phyloP scores from a whole-genome alignment of 441 rosid species.

The Isatis lusitanica region DNA sequence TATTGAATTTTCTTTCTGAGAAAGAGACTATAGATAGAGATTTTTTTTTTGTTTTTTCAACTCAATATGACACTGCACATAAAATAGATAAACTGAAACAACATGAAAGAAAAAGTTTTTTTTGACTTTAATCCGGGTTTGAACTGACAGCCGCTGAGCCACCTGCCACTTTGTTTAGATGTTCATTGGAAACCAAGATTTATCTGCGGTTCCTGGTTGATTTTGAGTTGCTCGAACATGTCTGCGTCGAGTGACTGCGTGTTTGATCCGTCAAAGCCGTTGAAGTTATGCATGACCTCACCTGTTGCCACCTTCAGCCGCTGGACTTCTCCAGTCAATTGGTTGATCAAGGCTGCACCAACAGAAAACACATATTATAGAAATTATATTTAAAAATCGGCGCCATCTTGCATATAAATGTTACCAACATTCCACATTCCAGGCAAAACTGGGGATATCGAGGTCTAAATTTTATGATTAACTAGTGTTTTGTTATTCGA shows the following conservation, averaged over 20 bases:
- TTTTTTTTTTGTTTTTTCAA: background rate
- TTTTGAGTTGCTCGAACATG: conserved; percentile 44
- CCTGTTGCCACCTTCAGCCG: conserved; percentile 56
- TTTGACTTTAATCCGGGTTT: background rate
- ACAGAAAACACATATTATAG: background rate
- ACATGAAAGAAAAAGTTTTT: background rate
- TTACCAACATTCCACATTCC: background rate
- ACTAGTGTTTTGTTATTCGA: background rate
- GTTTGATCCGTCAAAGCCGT: conserved; percentile 38
- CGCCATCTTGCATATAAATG: no score
- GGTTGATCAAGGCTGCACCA: conserved; percentile 59
- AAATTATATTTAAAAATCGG: no score
- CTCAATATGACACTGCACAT: background rate
- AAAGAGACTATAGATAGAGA: background rate
- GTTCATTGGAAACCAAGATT: background rate
- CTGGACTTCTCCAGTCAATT: conserved; percentile 62
- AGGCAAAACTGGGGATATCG: no score
- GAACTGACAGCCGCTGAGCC: background rate
- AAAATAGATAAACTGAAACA: background rate
- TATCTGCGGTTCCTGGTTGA: conserved; percentile 5
- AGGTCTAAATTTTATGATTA: no score
- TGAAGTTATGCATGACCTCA: conserved; percentile 29
- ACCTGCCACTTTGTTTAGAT: background rate
- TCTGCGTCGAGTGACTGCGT: conserved; percentile 37
- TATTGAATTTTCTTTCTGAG: background rate